Base-by-base conservation (phyloP, 345 rosid species). In the Populus alba region DNA sequence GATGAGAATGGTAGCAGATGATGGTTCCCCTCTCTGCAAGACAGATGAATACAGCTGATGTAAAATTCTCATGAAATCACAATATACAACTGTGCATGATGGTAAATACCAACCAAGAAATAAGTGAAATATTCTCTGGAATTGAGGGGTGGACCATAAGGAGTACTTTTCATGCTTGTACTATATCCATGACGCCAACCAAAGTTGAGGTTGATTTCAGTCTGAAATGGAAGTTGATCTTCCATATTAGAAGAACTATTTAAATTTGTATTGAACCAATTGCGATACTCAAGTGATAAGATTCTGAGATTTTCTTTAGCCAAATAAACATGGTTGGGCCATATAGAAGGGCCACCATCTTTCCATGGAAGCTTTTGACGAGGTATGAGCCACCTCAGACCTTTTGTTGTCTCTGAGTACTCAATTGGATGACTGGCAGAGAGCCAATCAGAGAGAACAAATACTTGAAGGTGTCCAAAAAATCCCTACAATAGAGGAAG, bases 321-420 rank as follows among this genome's bases (percentile, higher is more conserved):
- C 16, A 77, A 55, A 81, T 82, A 49, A 74, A 83, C 45, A 67
- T 80, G 82, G 77, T 78, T 81, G 5, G 86, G 84, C 87, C 84
- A 83, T 29, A 75, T 63, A 68, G 83, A 85, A 71, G 66, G 16
- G 45, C 68, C n/a, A 68, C 82, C 72, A 80, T 73, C 82, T 79
- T 86, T 85, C 91, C 91, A 88, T 37, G 91, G 89, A 79, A 88
- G 86, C 81, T 83, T 86, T 73, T 81, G 87, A 43, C 86, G 87
- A 37, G 91, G 91, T 74, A 88, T 85, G 78, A 88, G 87, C 91
- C 91, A 88, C 81, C 85, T 83, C 17, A 88, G 83, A 53, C 91
- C 91, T 79, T 77, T 79, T 71, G 80, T 82, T 63, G 91, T 88
- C 85, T 88, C 91, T 13, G 91, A 88, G 81, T 87, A 88, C 75